Conservation (phyloP, 148 eudicot genomes). For the Polygonum maritimum region DNA sequence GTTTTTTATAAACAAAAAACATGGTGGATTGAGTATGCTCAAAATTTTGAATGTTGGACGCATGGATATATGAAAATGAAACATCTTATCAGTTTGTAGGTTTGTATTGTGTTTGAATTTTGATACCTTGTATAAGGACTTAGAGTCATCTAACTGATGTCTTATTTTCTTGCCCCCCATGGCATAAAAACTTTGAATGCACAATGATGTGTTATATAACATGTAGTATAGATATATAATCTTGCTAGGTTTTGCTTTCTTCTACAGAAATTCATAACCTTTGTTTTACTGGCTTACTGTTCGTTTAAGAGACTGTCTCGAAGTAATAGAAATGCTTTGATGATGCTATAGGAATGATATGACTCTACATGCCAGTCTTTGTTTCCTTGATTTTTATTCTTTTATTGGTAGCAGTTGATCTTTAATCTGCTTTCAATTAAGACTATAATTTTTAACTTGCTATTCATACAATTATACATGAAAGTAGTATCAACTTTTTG, state of each 20-base stretch:
- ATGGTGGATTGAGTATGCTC: too few species aligned
- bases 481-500: neutral
- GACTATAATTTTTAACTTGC: neutral
- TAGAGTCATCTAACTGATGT: too few species aligned
- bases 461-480: neutral
- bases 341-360: neutral
- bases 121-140: too few species aligned
- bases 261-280: neutral
- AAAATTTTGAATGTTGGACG: too few species aligned
- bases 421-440: neutral
- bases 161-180: neutral
- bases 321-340: neutral
- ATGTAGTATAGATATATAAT: too few species aligned
- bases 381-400: too few species aligned
- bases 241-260: neutral
- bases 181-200: neutral
- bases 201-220: neutral
- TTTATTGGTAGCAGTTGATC: too few species aligned
- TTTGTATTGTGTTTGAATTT: too few species aligned
- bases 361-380: neutral
- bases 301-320: neutral
- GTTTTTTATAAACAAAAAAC: too few species aligned
- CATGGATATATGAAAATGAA: too few species aligned
- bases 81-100: too few species aligned
- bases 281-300: neutral